phyloP scores from a whole-genome alignment of 345 rosid genomes.

The Corchorus capsularis region DNA sequence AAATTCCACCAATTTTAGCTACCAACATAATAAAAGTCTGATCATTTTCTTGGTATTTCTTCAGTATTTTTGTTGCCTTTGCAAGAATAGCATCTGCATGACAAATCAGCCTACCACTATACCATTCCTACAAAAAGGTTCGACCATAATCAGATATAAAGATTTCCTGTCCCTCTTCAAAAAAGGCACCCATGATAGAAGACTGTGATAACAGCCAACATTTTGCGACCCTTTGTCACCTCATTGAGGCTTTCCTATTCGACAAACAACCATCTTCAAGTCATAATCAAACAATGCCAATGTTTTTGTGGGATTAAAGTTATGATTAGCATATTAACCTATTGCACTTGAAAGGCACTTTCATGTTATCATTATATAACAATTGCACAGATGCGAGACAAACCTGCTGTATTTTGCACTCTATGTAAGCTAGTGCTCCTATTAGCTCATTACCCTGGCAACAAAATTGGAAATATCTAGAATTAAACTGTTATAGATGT shows the following conservation, averaged over 20 bases:
- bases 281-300: slow-evolving; percentile 32
- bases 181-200: slow-evolving; percentile 60
- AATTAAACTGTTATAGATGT: no score
- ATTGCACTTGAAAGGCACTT: no score
- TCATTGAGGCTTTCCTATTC: slow-evolving; percentile 67
- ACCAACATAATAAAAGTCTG: slow-evolving; percentile 49
- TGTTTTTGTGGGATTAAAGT: no score
- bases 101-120: slow-evolving; percentile 67
- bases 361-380: no score
- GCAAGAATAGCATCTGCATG: slow-evolving; percentile 74
- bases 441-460: no score
- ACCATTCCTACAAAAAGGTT: slow-evolving; percentile 61
- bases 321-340: no score
- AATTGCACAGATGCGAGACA: no score
- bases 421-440: no score
- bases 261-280: slow-evolving; percentile 60
- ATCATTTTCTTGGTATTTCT: slow-evolving; percentile 48
- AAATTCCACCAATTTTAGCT: slow-evolving; percentile 67
- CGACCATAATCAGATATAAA: slow-evolving; percentile 70
- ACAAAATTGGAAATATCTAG: no score
- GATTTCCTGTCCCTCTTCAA: slow-evolving; percentile 64
- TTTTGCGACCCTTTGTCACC: slow-evolving; percentile 56
- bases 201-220: slow-evolving; percentile 65
- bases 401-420: no score
- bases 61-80: slow-evolving; percentile 53